A percentile compares a stretch with the other conserved stretches of the same genome.
phyloP scores from a whole-genome alignment of 2,329 filamentous ascomycete species.

The Lasiodiplodia sp. region DNA sequence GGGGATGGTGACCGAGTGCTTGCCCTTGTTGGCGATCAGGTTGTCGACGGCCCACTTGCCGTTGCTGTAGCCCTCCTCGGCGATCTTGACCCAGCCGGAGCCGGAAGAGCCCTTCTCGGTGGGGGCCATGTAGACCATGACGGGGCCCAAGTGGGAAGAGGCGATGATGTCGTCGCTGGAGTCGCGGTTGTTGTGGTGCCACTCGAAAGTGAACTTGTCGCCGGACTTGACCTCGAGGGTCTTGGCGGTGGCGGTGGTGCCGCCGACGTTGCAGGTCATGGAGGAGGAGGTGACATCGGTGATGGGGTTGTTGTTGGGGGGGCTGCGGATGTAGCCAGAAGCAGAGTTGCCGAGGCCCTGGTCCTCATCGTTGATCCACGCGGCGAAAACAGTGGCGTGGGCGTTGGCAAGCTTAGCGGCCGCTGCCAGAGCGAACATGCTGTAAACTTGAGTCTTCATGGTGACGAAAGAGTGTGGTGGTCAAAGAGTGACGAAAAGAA shows the following conservation, averaged over 20 bases:
- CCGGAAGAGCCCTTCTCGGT: conserved; percentile 54
- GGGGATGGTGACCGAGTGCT: conserved; percentile 52
- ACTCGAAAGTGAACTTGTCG: conserved; percentile 55
- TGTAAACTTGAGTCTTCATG: conserved; percentile 42
- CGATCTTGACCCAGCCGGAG: conserved; percentile 60
- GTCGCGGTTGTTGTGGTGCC: conserved; percentile 58
- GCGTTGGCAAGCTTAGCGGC: conserved; percentile 41
- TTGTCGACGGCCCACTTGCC: conserved; percentile 50
- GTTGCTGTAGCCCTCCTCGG: conserved; percentile 47
- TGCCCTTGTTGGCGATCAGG: conserved; percentile 52
- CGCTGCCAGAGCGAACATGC: conserved; percentile 42
- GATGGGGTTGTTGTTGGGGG: conserved; percentile 47
- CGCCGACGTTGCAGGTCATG: conserved; percentile 47
- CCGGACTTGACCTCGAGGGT: conserved; percentile 57
- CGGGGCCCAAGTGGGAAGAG: conserved; percentile 59
- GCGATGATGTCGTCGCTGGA: conserved; percentile 60
- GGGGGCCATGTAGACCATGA: conserved; percentile 62
- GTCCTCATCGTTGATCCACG: conserved; percentile 52
- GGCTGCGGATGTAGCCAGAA: conserved; percentile 58
- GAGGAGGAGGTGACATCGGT: conserved; percentile 43
- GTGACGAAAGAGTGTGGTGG: conserved; percentile 35
- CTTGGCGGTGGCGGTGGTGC: conserved; percentile 45
- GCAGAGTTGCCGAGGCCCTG: conserved; percentile 46
- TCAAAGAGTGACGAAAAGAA: conserved; percentile 29
- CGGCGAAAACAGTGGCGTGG: conserved; percentile 45